Base-by-base conservation (phyloP, 441 rosid genomes). In the Brassica balearica region DNA sequence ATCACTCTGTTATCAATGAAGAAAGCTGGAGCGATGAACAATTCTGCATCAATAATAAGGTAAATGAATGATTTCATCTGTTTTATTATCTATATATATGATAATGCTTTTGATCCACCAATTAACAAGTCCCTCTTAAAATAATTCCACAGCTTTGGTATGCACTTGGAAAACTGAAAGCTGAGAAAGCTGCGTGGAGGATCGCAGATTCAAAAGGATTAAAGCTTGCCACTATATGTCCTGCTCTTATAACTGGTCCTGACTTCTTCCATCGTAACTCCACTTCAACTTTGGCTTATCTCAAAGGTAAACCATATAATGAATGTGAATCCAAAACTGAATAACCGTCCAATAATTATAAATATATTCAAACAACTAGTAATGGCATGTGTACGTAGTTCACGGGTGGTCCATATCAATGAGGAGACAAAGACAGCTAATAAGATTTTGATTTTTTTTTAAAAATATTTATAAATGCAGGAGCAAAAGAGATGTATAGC, bases 1-100 rank as follows among this genome's bases (percentile, higher is more conserved):
- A 84, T 34, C 80, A 94, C 29, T 71, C 77, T 41, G 83, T 90
- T 3, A 80, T 95, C 69, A 85, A 90, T 68, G 89, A 89, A 32
- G 87, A 91, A 5, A 86, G 84, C 71, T 95, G 99, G 99, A 93
- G 99, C 56, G 86, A 89, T 41, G 99, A 95, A 81, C 82, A 92
- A 7, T 60, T 91, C 17, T 95, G 97, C 86, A 66, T 59, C 0
- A 71, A 84, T 69, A 92, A 86, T 63, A 91, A 90, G 97, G 98
- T 92, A 77, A 38, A 23, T 1, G 1, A 14, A 3, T n/a, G 5
- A 6, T 41, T 38, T 20, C 71, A 41, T 67, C 2, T 7, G 9
- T 73, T 48, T 6, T 19, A 3, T 23, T 23, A 38, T 64, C 46
- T 64, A 43, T 43, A 34, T 64, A 38, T 38, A 27, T 29, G 69